Percentiles rank a stretch among this genome's conserved stretches.
Conservation (phyloP, 192 early-diverging fungal genomes). For the Entomortierella lignicola region DNA sequence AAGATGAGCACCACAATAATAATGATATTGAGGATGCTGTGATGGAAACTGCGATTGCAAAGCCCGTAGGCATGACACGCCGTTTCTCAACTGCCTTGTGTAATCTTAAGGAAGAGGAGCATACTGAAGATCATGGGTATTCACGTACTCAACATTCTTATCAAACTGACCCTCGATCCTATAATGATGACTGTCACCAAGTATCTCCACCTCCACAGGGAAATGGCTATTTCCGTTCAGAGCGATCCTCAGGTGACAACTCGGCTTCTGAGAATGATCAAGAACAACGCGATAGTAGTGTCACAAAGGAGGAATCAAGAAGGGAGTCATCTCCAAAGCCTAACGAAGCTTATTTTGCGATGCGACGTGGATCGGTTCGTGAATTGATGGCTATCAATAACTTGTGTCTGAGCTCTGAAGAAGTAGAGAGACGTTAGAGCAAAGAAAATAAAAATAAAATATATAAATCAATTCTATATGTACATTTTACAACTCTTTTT, state of each 20-base stretch:
- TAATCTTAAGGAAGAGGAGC: constrained; percentile 39
- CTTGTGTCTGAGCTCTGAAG: constrained; percentile 48
- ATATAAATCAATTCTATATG: no score
- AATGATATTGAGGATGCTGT: constrained; percentile 16
- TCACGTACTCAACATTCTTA: constrained; percentile 8
- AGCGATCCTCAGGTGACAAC: constrained; percentile 20
- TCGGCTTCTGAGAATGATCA: constrained; percentile 30
- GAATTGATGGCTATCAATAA: constrained; percentile 50
- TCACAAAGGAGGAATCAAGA: constrained; percentile 1
- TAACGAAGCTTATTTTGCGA: constrained; percentile 15
- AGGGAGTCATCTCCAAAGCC: constrained; percentile 10
- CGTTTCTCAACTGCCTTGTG: constrained; percentile 34
- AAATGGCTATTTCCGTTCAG: constrained; percentile 1
- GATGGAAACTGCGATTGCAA: constrained; percentile 10
- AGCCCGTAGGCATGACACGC: constrained; percentile 1
- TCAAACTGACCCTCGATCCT: constrained; percentile 9
- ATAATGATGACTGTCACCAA: background rate
- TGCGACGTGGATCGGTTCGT: constrained; percentile 45
- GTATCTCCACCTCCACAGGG: background rate
- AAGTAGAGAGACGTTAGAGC: constrained; percentile 15
- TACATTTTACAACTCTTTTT: no score
- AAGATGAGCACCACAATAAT: background rate
- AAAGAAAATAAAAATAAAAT: no score
- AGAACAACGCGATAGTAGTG: constrained; percentile 7
- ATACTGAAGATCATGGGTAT: constrained; percentile 9